Conservation (phyloP, 2,329 filamentous ascomycete genomes). For the Aspergillus sp. region DNA sequence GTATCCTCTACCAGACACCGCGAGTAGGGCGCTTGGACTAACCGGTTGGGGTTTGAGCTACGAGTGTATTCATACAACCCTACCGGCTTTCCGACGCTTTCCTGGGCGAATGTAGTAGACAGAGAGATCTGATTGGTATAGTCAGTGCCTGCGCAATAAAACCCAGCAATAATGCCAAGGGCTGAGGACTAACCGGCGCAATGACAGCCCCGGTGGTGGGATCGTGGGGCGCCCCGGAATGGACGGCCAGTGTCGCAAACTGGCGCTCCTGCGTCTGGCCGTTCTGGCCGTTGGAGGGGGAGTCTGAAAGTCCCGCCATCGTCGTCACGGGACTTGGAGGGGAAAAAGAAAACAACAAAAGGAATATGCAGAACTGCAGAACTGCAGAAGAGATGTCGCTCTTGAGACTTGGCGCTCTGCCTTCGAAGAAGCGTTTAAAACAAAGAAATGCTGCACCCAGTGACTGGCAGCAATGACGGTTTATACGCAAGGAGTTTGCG, state of each 20-base stretch:
- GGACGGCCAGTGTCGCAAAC: constrained; percentile 93
- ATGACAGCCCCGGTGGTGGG: constrained; percentile 92
- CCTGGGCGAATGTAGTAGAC: constrained; percentile 95
- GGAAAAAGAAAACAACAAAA: constrained; percentile 11
- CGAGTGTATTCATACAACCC: constrained; percentile 92
- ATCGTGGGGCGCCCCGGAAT: constrained; percentile 89
- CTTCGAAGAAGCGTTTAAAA: neutral
- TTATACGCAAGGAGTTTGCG: constrained; percentile 5
- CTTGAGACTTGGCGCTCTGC: neutral
- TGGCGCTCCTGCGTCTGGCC: constrained; percentile 63
- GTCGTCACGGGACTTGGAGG: constrained; percentile 13
- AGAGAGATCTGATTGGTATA: constrained; percentile 70
- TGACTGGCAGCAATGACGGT: neutral
- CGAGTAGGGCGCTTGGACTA: constrained; percentile 16
- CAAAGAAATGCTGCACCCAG: neutral
- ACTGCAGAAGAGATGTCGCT: neutral
- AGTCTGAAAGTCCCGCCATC: constrained; percentile 22
- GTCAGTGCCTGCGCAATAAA: neutral
- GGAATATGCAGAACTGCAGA: neutral
- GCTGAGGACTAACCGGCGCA: constrained; percentile 60
- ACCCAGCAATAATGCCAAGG: neutral
- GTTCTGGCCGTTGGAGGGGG: constrained; percentile 21
- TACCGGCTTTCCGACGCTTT: constrained; percentile 79
- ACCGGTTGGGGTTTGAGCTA: constrained; percentile 87
- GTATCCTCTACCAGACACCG: neutral